phyloP scores from a whole-genome alignment of 768 basidiomycete species.

The Lactifluus volemus region DNA sequence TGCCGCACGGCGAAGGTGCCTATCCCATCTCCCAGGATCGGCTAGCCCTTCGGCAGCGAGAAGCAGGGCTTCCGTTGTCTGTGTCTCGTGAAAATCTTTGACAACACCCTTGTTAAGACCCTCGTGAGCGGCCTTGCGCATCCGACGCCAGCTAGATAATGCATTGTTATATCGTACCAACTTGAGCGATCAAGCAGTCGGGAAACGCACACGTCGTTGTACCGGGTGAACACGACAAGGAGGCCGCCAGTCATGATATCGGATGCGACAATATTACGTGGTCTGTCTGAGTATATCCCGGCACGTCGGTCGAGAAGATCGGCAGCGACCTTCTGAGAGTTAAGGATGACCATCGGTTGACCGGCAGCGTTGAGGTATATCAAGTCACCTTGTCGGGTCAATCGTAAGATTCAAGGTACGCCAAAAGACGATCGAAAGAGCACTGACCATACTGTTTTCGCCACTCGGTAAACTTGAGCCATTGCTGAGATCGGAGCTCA shows the following conservation, averaged over 20 bases:
- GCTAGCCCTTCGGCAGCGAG: conserved; percentile 25
- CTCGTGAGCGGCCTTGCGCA: conserved; percentile 30
- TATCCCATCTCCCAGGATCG: conserved; percentile 26
- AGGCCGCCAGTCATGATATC: conserved; percentile 19
- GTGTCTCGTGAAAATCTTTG: conserved; percentile 22
- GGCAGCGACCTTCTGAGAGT: conserved; percentile 22
- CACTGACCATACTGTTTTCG: conserved; percentile 10
- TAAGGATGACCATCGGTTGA: conserved; percentile 24
- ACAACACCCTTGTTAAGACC: conserved; percentile 25
- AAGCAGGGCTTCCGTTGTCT: conserved; percentile 27
- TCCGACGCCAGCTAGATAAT: conserved; percentile 27
- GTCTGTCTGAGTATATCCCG: conserved; percentile 26
- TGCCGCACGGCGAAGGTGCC: conserved; percentile 25
- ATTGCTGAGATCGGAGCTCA: conserved; percentile 11
- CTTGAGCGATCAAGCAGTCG: neutral
- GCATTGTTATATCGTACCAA: neutral
- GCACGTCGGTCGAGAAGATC: conserved; percentile 28
- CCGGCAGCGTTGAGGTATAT: conserved; percentile 21
- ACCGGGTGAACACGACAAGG: conserved; percentile 15
- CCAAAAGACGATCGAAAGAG: neutral
- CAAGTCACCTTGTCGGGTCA: neutral
- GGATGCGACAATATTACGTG: conserved; percentile 15
- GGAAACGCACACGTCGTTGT: conserved; percentile 13
- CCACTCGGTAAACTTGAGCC: conserved; percentile 18
- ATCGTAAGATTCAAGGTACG: neutral